These are phyloP conservation scores for Zalerion maritima DNA, from an alignment of 495 filamentous ascomycete genomes.

Conservation along the genomic window DNA sequence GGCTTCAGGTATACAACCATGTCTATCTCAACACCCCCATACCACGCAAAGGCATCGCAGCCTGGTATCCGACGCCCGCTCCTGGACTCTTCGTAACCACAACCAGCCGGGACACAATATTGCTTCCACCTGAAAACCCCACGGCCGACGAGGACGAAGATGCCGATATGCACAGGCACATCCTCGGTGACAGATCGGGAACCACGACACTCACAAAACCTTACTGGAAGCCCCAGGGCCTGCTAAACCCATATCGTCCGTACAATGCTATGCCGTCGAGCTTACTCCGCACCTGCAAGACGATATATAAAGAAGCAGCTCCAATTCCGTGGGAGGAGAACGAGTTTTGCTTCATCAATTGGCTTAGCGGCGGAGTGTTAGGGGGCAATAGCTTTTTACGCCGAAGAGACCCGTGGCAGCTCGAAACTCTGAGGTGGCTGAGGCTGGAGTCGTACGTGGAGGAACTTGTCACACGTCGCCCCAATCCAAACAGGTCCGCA, in stretches of 20 bases:
- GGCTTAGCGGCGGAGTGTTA: constrained; percentile 19
- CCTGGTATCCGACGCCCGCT: constrained; percentile 14
- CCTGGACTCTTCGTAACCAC: neutral
- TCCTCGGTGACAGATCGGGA: neutral
- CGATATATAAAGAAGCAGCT: constrained; percentile 19
- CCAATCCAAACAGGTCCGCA: too few species aligned
- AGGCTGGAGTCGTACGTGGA: constrained; percentile 14
- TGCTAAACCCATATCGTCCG: constrained; percentile 17
- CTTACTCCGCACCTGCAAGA: constrained; percentile 15
- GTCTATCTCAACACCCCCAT: constrained; percentile 14
- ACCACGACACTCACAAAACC: constrained; percentile 1
- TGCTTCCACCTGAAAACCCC: neutral
- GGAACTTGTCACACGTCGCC: constrained; percentile 11
- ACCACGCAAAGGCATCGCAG: constrained; percentile 8
- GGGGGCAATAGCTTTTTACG: constrained; percentile 14
- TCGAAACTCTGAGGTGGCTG: constrained; percentile 16
- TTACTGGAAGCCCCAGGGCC: constrained; percentile 1
- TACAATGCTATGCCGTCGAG: constrained; percentile 15
- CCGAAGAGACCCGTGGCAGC: constrained; percentile 16
- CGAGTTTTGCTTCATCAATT: constrained; percentile 23
- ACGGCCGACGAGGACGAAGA: neutral
- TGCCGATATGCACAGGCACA: neutral
- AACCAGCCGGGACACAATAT: neutral
- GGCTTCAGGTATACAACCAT: constrained; percentile 20
- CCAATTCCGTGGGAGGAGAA: constrained; percentile 18